Percentiles rank a stretch among this genome's conserved stretches.
These are phyloP conservation scores for Ogataea pilisensis DNA, from an alignment of 805 yeast genomes.

Conservation along the genomic window DNA sequence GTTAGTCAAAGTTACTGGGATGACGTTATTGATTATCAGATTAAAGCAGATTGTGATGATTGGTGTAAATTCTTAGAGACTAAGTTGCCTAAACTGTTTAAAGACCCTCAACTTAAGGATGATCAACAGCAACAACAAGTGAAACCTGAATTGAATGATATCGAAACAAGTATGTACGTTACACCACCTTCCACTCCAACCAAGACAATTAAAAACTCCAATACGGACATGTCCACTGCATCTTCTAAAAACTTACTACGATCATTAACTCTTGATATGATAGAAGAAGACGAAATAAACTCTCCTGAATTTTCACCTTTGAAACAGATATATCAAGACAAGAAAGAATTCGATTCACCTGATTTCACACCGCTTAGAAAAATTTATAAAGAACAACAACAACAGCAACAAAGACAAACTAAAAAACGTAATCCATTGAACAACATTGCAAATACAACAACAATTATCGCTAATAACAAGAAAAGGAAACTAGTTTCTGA, in stretches of 20 bases:
- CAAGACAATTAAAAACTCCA: conserved; percentile 2
- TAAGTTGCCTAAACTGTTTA: conserved; percentile 59
- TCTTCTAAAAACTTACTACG: neutral
- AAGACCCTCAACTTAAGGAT: conserved; percentile 22
- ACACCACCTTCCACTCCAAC: conserved; percentile 24
- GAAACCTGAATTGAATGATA: too few species aligned
- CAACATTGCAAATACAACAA: too few species aligned
- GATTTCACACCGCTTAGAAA: too few species aligned
- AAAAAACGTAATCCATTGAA: too few species aligned
- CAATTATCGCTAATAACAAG: too few species aligned
- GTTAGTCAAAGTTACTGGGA: conserved; percentile 65
- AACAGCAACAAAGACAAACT: too few species aligned
- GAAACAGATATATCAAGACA: neutral
- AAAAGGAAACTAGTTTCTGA: too few species aligned
- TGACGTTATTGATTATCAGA: conserved; percentile 70
- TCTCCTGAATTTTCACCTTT: conserved; percentile 15
- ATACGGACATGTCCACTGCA: neutral
- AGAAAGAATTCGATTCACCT: too few species aligned
- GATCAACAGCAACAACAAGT: too few species aligned
- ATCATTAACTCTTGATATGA: neutral
- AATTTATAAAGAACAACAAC: too few species aligned
- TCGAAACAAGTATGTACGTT: conserved; percentile 18
- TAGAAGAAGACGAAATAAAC: conserved; percentile 3
- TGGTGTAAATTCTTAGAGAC: conserved; percentile 59
- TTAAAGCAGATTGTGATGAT: conserved; percentile 74